Evolutionary conservation across 2,329 filamentous ascomycete genomes (phyloP), one percentile per base, ranked within the genome.

Genomic region (Trichoderma brevicompactum): DNA sequence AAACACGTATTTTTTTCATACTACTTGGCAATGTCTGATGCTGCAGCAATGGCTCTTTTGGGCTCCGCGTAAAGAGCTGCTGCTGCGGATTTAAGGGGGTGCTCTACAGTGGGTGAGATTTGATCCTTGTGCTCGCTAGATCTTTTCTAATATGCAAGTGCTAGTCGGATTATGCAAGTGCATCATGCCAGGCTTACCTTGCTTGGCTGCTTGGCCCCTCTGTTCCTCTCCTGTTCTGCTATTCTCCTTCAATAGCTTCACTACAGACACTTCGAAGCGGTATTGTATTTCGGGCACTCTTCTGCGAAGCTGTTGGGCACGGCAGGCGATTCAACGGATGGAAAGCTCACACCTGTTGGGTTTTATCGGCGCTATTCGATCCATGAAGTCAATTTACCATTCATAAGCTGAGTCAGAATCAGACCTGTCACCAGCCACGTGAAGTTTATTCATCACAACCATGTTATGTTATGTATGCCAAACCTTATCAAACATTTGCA

Each of bases 351-450:
- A n/a, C 8, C 12, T 28, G 28, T 48, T 23, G 17, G 34, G 15
- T 40, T 48, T 36, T 59, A 59, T 50, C 59, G 36, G 48, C 43
- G 5, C 6, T 44, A 36, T 53, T 13, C 38, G 10, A 9, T 38
- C 23, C 28, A 8, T 43, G 38, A 44, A 50, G 59, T 62, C 48
- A 34, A 12, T 40, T 49, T 49, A 60, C 17, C 43, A 13, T 41
- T n/a, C 23, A 54, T 63, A 40, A 63, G 59, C 59, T 63, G 59
- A 63, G 38, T 54, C 17, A 63, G 59, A 63, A 46, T 15, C 48
- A 46, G 49, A 63, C 38, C 49, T 63, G 59, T 63, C 49, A 63
- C 59, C 59, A 63, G 59, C 59, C 59, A 63, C 59, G 13, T 2
- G 50, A 63, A 63, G 59, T 50, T 38, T 54, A 63, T 53, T n/a